Evolutionary conservation across 2,329 filamentous ascomycete species (phyloP), one percentile per base, ranked within the genome.

Genomic region (Fusarium sororula): DNA sequence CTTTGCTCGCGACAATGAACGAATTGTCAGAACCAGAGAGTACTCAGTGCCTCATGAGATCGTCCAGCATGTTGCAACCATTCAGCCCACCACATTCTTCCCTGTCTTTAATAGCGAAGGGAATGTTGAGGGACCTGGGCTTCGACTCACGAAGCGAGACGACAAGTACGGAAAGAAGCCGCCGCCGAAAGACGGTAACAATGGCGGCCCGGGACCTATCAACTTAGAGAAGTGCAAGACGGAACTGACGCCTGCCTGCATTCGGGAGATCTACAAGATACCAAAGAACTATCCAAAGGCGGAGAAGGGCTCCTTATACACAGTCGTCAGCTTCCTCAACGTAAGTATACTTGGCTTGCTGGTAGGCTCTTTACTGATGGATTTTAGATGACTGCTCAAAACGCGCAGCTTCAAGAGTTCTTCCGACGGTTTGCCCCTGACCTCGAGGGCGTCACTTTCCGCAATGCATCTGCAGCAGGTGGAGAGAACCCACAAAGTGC

Each of bases 241-340:
- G 3, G 73, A 76, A 28, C 79, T 85, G 58, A 87, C 85, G 0
- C 86, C 86, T 2, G 79, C 80, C 3, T 88, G 86, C 38, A 67
- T 88, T 9, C 81, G 82, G 44, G 80, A 83, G 12, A 75, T 87
- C 20, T 88, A 88, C 78, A 82, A 83, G 7, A 82, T 87, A 32
- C 80, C 80, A 32, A 37, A 79, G 14, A 79, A 82, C 35, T 90
- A 92, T 14, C 83, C 88, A 13, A 90, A 81, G 28, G 88, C 90
- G 17, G 89, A 85, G 76, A 89, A 85, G 30, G 92, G 83, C 1
- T 91, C 92, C 64, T 88, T 87, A 66, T 89, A 91, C 57, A 92
- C 91, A n/a, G 90, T 94, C 24, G 75, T 75, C 26, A 86, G 85
- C 9, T 88, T 87, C 68, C 74, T 82, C 1, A 79, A 82, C 42